Evolutionary conservation across 2,329 filamentous ascomycete species (phyloP).

Genomic region (Sclerotinia sclerotiorum): DNA sequence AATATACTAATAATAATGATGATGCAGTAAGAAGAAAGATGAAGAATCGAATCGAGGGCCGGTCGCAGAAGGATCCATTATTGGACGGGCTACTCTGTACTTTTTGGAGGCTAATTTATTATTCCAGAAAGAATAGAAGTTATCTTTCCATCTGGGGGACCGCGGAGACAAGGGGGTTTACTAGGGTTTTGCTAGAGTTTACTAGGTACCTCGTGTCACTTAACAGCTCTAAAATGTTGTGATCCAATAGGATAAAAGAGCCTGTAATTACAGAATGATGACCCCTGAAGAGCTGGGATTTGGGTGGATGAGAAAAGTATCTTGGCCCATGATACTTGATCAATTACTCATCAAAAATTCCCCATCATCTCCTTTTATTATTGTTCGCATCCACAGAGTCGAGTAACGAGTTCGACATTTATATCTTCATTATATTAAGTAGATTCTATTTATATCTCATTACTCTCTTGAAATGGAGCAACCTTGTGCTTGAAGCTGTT

Average conservation of each 20-base stretch:
- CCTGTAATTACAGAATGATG: neutral
- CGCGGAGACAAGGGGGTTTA: neutral
- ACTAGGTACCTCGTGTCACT: neutral
- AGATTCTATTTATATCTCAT: neutral
- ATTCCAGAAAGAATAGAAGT: neutral
- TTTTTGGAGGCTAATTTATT: neutral
- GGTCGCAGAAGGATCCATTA: neutral
- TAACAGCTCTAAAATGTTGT: neutral
- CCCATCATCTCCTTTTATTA: no score
- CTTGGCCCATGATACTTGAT: neutral
- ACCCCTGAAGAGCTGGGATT: neutral
- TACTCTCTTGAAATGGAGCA: neutral
- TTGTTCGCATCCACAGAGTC: no score
- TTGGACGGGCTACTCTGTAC: neutral
- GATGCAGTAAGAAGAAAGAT: neutral
- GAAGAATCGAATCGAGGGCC: neutral
- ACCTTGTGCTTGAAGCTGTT: no score
- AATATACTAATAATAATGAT: neutral
- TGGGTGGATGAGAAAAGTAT: neutral
- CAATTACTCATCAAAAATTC: conserved; percentile 11
- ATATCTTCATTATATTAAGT: neutral
- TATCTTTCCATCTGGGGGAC: neutral
- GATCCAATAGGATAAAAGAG: neutral
- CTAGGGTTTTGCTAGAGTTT: neutral
- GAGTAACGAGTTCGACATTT: neutral